Evolutionary conservation across 1,284 basidiomycete genomes (phyloP).

Genomic region (Ceratobasidium sp.): DNA sequence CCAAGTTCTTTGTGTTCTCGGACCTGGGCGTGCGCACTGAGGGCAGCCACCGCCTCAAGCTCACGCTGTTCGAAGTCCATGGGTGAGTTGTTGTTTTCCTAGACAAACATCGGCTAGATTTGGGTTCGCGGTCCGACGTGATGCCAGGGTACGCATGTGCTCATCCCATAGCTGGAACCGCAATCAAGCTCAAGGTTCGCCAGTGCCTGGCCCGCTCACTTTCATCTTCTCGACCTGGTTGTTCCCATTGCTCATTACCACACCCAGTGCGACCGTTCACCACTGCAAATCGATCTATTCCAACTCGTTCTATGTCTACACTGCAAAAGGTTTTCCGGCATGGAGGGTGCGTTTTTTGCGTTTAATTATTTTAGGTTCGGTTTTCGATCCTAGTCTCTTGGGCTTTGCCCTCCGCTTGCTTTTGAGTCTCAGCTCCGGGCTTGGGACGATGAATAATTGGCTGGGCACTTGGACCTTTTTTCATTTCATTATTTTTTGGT

Average conservation of each 20-base stretch:
- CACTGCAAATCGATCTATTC: conserved; percentile 93
- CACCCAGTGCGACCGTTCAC: conserved; percentile 78
- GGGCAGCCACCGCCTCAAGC: conserved; percentile 88
- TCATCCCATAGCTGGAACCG: not conserved
- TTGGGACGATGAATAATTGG: not conserved
- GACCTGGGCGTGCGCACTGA: conserved; percentile 91
- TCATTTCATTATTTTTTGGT: not conserved
- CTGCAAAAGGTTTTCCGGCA: conserved; percentile 96
- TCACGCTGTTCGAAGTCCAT: conserved; percentile 93
- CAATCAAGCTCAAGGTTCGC: not conserved
- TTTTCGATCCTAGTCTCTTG: conserved; percentile 21
- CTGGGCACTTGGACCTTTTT: conserved; percentile 1
- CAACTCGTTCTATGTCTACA: conserved; percentile 90
- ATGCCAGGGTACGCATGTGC: not conserved
- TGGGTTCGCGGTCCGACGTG: not conserved
- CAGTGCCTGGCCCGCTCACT: not conserved
- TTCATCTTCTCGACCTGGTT: not conserved
- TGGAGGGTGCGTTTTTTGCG: conserved; percentile 84
- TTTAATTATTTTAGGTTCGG: conserved; percentile 14
- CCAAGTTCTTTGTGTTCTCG: conserved; percentile 92
- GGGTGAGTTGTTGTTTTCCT: conserved; percentile 70
- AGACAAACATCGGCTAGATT: not conserved
- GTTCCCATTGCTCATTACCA: not conserved
- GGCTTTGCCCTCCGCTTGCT: not conserved
- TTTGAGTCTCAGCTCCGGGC: not conserved